phyloP scores from a whole-genome alignment of 1,284 basidiomycete species.

The Ganoderma resinaceum region DNA sequence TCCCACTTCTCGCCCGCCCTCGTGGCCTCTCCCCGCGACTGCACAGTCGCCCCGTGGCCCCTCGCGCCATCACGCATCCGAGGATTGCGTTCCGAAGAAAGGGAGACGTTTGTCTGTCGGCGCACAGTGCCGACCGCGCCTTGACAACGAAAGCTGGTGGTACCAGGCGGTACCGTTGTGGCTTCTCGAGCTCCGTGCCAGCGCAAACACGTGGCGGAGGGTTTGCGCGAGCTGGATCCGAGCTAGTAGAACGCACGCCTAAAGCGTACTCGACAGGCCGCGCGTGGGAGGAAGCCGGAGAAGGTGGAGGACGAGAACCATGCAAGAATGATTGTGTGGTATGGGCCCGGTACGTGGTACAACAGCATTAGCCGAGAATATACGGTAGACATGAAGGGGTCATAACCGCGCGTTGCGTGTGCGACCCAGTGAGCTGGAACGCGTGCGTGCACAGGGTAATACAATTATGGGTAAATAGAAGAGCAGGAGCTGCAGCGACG shows the following conservation, averaged over 20 bases:
- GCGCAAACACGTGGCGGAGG: neutral
- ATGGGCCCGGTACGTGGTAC: slow-evolving; percentile 7
- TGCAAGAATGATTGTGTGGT: neutral
- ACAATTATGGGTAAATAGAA: neutral
- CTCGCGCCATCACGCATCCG: neutral
- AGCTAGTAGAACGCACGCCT: slow-evolving; percentile 7
- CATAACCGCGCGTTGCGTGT: slow-evolving; percentile 3
- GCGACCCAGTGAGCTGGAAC: neutral
- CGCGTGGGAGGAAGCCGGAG: neutral
- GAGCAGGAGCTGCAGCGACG: neutral
- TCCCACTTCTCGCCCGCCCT: neutral
- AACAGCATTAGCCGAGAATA: slow-evolving; percentile 7
- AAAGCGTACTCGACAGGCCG: slow-evolving; percentile 2
- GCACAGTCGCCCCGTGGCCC: neutral
- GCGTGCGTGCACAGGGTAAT: neutral
- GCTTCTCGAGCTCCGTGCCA: neutral
- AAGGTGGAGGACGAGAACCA: neutral
- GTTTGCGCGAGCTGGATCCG: neutral
- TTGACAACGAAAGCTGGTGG: neutral
- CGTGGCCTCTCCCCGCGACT: neutral
- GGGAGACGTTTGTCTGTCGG: neutral
- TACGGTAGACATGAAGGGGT: slow-evolving; percentile 8
- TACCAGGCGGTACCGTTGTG: neutral
- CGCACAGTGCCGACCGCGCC: neutral
- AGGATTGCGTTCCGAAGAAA: neutral